These are phyloP conservation scores for Pneumocystis sp. DNA, from an alignment of 1,139 yeast species.

Conservation along the genomic window DNA sequence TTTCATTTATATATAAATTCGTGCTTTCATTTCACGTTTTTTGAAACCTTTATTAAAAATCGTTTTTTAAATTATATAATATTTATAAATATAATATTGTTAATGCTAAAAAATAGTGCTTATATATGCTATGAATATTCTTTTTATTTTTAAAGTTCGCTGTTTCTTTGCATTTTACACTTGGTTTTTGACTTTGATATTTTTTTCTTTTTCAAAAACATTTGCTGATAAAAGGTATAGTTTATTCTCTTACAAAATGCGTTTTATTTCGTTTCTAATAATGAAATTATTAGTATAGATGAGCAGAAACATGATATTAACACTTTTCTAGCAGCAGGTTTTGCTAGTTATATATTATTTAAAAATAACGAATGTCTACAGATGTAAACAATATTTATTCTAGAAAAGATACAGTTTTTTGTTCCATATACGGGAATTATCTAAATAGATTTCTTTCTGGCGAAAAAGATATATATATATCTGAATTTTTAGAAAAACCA, in stretches of 20 bases:
- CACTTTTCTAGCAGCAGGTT: background rate
- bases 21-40: too few species aligned
- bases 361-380: background rate
- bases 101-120: too few species aligned
- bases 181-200: background rate
- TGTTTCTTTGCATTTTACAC: background rate
- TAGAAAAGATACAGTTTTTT: background rate
- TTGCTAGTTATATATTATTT: background rate
- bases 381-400: background rate
- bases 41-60: too few species aligned
- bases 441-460: background rate
- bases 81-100: too few species aligned
- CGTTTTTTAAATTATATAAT: too few species aligned
- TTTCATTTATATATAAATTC: too few species aligned
- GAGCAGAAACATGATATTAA: background rate
- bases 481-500: background rate
- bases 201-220: background rate
- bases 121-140: background rate
- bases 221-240: background rate
- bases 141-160: background rate
- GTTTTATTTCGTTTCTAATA: background rate
- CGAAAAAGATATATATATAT: background rate
- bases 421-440: background rate
- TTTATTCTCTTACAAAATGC: background rate
- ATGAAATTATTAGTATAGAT: background rate